These are phyloP conservation scores for Pseudonectria buxi DNA, from an alignment of 2,329 filamentous ascomycete genomes.

Conservation along the genomic window DNA sequence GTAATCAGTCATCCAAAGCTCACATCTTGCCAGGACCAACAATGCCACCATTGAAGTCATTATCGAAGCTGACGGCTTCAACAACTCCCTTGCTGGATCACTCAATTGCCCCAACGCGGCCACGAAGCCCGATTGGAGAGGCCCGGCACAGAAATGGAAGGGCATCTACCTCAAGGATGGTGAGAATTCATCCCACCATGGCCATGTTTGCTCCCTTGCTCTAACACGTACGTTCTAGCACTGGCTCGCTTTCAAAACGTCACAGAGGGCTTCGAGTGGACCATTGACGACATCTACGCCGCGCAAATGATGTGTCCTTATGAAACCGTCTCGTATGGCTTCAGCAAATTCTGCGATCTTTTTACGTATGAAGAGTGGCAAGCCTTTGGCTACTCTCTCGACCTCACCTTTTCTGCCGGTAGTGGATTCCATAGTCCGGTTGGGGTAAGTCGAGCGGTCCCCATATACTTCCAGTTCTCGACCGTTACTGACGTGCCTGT, in stretches of 20 bases:
- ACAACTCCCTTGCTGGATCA: constrained; percentile 65
- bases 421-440: constrained; percentile 58
- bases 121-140: constrained; percentile 42
- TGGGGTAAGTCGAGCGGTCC: constrained; percentile 36
- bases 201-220: not conserved
- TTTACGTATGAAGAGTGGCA: constrained; percentile 72
- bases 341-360: constrained; percentile 65
- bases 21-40: constrained; percentile 40
- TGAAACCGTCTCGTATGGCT: constrained; percentile 70
- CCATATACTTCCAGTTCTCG: too few species aligned
- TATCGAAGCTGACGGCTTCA: constrained; percentile 57
- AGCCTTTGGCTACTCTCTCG: constrained; percentile 63
- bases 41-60: constrained; percentile 68
- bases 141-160: constrained; percentile 54
- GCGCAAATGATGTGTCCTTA: constrained; percentile 70
- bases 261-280: constrained; percentile 57
- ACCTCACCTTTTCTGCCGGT: constrained; percentile 57
- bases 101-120: constrained; percentile 58
- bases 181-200: constrained; percentile 16
- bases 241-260: constrained; percentile 51
- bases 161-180: constrained; percentile 57
- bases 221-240: constrained; percentile 33
- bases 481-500: not conserved
- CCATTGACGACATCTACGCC: constrained; percentile 54
- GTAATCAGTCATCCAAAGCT: not conserved